phyloP scores from a whole-genome alignment of 2,329 filamentous ascomycete species.

The Aspergillus sp. region DNA sequence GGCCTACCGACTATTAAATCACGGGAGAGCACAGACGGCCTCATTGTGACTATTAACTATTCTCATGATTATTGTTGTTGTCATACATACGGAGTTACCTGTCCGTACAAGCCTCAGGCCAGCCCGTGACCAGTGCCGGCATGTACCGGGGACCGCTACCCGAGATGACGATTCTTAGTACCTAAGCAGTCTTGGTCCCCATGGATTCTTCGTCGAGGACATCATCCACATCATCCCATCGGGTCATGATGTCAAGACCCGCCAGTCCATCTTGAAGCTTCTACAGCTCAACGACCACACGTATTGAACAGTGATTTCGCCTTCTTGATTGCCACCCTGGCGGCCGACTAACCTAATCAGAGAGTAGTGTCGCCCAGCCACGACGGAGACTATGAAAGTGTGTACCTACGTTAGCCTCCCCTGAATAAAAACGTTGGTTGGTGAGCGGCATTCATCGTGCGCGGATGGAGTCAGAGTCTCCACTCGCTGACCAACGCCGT shows the following conservation, averaged over 20 bases:
- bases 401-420: conserved; percentile 10
- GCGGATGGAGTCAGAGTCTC: too few species aligned
- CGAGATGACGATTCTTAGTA: not conserved
- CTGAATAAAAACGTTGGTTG: conserved; percentile 5
- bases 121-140: conserved; percentile 13
- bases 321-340: not conserved
- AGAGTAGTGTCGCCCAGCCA: not conserved
- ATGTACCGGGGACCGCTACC: conserved; percentile 11
- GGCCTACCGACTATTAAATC: not conserved
- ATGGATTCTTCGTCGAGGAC: not conserved
- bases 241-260: not conserved
- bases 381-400: conserved; percentile 5
- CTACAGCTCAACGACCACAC: too few species aligned
- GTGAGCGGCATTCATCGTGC: not conserved
- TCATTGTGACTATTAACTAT: not conserved
- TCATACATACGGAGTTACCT: too few species aligned
- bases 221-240: not conserved
- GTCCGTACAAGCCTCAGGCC: conserved; percentile 6
- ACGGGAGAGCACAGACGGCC: not conserved
- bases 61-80: too few species aligned
- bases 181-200: too few species aligned
- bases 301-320: too few species aligned
- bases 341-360: not conserved
- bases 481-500: too few species aligned
- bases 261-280: too few species aligned